Evolutionary conservation across 2,329 filamentous ascomycete species (phyloP).

Genomic region (Elsinoe perseae): DNA sequence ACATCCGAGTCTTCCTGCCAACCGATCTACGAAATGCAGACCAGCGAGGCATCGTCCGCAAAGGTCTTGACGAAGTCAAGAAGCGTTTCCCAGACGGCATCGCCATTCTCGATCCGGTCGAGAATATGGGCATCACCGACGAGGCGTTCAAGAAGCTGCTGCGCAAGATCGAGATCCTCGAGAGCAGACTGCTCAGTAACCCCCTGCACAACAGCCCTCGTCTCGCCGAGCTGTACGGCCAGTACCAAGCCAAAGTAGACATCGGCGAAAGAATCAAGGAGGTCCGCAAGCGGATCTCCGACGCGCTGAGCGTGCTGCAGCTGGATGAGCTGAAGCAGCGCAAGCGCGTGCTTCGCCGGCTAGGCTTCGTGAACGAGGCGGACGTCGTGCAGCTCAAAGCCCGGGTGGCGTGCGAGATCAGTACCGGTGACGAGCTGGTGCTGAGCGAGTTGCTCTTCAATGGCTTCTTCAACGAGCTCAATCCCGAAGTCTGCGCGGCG

Average conservation of each 20-base stretch:
- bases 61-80: conserved; percentile 67
- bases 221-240: conserved; percentile 74
- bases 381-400: conserved; percentile 97
- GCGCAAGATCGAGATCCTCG: conserved; percentile 89
- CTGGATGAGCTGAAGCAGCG: conserved; percentile 93
- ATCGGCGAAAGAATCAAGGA: conserved; percentile 73
- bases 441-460: conserved; percentile 92
- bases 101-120: conserved; percentile 80
- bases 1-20: conserved; percentile 75
- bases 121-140: conserved; percentile 92
- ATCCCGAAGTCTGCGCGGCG: conserved; percentile 77
- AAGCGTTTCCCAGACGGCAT: conserved; percentile 88
- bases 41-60: conserved; percentile 61
- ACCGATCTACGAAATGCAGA: conserved; percentile 62
- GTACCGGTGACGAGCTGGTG: conserved; percentile 88
- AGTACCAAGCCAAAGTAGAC: conserved; percentile 74
- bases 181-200: conserved; percentile 80
- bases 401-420: conserved; percentile 95
- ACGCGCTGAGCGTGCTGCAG: conserved; percentile 81
- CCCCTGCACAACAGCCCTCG: conserved; percentile 85
- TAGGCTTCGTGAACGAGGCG: conserved; percentile 90
- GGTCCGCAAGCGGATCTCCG: conserved; percentile 77
- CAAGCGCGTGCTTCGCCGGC: conserved; percentile 85
- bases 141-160: conserved; percentile 89
- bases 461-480: conserved; percentile 93